Conservation (phyloP, 164 flowering plant genomes). For the Macadamia tetraphylla region DNA sequence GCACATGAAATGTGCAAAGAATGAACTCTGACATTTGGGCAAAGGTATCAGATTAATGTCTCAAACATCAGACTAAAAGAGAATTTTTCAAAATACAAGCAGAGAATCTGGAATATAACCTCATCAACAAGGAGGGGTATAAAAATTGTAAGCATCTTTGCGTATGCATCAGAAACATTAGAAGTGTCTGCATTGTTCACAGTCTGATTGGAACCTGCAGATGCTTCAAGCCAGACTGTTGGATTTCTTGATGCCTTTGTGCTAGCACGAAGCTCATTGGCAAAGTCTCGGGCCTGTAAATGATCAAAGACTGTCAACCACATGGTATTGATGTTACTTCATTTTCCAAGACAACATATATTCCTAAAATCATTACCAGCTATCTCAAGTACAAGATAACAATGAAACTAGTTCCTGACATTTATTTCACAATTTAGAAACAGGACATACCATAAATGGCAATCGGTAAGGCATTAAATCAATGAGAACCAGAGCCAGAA, state of each 20-base stretch:
- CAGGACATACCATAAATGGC: not conserved
- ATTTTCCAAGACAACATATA: not conserved
- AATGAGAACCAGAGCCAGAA: not conserved
- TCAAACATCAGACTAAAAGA: not conserved
- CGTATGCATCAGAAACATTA: conserved; percentile 90
- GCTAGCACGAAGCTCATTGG: conserved; percentile 98
- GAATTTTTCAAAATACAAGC: not conserved
- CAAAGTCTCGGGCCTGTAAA: conserved; percentile 94
- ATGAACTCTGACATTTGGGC: conserved; percentile 73
- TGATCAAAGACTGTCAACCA: conserved; percentile 13
- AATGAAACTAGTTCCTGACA: not conserved
- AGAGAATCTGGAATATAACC: conserved; percentile 32
- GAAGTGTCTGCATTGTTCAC: conserved; percentile 77
- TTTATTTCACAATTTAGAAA: too few species aligned
- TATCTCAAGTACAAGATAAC: not conserved
- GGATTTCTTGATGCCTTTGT: conserved; percentile 91
- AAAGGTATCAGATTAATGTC: conserved; percentile 3
- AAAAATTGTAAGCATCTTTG: conserved; percentile 90
- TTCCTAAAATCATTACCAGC: not conserved
- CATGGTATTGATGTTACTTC: not conserved
- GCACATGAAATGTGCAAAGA: conserved; percentile 99
- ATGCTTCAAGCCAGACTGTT: conserved; percentile 91
- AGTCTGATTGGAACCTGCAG: conserved; percentile 63
- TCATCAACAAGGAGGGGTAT: conserved; percentile 97
- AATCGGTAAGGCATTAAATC: not conserved